Evolutionary conservation across 257 asterid genomes (phyloP), one percentile per base, ranked within the genome.

Genomic region (Ehretia macrophylla): DNA sequence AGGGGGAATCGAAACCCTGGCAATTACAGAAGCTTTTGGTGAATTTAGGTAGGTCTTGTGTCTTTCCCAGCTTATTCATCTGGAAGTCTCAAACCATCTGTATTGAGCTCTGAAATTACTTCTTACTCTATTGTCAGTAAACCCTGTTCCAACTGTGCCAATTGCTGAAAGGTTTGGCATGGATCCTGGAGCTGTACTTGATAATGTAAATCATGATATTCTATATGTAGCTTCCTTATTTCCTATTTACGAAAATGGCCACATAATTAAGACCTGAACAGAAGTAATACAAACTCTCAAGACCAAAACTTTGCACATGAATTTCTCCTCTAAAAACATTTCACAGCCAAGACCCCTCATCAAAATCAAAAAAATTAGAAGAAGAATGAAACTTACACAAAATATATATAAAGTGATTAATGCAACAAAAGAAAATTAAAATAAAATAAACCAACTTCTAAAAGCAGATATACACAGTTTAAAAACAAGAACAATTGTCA

Each of bases 161-260:
- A 92, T 92, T 21, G 32, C 55, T 68, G 32, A 49, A 59, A 48
- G 12, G 58, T 68, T 60, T 75, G 70, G 60, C 54, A 62, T 85
- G 88, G 99, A 77, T 88, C 99, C 45, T 97, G 99, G 69, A 92
- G 98, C 98, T 68, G 98, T 91, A 51, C 96, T 91, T 49, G 98
- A 91, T 79, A 91, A 86, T 73, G 99, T 92, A 75, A 77, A 55
- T 27, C 74, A 55, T 27, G 45, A 71, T 58, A 59, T 64, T 47
- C 4, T 44, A 6, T 49, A 64, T 67, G 35, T 44, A 49, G 8
- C 18, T 51, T 10, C 8, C 10, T 42, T 8, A 5, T 56, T n/a
- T 55, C 49, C 10, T 14, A 42, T 10, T 42, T 10, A 3, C 47
- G 16, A 42, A n/a, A n/a, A n/a, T n/a, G n/a, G n/a, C n/a, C n/a